Evolutionary conservation across 1,139 yeast genomes (phyloP), one percentile per base, ranked within the genome.

Genomic region (Meyerozyma smithsonii): DNA sequence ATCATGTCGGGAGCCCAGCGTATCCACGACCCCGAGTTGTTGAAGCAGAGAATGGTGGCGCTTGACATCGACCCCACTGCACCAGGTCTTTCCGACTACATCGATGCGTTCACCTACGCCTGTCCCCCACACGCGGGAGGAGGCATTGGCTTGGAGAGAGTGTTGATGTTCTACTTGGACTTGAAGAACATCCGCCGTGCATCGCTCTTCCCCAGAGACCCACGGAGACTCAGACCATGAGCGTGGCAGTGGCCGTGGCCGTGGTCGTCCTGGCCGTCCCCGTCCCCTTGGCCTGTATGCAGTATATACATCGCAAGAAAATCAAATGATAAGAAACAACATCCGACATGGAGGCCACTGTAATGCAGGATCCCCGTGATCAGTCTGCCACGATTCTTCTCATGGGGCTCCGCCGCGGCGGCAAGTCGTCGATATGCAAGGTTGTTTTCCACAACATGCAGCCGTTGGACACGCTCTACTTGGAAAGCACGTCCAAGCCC

Each of bases 81-180:
- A 47, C 85, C 89, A 25, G 97, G 97, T 48, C 72, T 90, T 57
- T 74, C 76, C 59, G 97, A 94, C 61, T 92, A 94, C 65, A 84
- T 88, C 46, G 90, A 90, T 49, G 95, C 96, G 16, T 92, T 94
- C 72, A 71, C 78, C 36, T 90, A 84, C 61, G 99, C 97, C 16
- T 92, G 97, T 74, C 83, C 96, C 49, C 98, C 99, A 38, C 99
- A 92, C 56, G 99, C 96, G 19, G 99, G 99, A 63, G 99, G 98
- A 70, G 99, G 99, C 68, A 92, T 92, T 62, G 99, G 99, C 55
- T 73, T 92, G 51, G 99, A 92, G 71, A 87, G 99, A 73, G 98
- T 92, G 33, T 89, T 92, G 49, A 92, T 92, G 97, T 92, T 92
- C 79, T 92, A 78, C 81, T 77, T 92, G 62, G 98, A 88, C 59